Percentiles rank a stretch among this genome's conserved stretches.
Evolutionary conservation across 306 rosid species (phyloP).

Genomic region (Alnus rubra): DNA sequence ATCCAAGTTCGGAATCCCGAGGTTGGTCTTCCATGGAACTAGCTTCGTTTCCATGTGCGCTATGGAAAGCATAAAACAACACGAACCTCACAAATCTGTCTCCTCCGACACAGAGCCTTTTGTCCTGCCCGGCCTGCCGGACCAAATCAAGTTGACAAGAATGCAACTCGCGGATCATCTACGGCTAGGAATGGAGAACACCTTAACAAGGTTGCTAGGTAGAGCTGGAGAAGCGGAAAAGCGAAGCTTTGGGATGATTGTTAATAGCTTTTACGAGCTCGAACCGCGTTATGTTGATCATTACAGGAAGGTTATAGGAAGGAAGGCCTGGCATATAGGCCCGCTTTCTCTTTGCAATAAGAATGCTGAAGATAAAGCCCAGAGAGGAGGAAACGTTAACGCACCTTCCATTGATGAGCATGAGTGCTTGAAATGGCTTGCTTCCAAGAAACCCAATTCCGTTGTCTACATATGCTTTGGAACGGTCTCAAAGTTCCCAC

Average conservation of each 20-base stretch:
- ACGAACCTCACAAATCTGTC: conserved; percentile 25
- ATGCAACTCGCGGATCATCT: conserved; percentile 15
- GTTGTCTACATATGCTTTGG: conserved; percentile 45
- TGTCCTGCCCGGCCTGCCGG: conserved; percentile 31
- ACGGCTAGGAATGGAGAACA: conserved; percentile 14
- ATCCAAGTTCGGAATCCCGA: conserved; percentile 24
- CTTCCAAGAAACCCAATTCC: conserved; percentile 32
- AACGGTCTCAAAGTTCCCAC: conserved; percentile 5
- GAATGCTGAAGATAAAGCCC: conserved; percentile 6
- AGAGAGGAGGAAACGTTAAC: conserved; percentile 33
- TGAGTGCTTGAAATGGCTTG: conserved; percentile 37
- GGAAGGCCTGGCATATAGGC: conserved; percentile 43
- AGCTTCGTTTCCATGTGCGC: conserved; percentile 26
- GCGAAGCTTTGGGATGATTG: conserved; percentile 37
- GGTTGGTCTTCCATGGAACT: conserved; percentile 30
- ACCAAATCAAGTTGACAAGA: conserved; percentile 29
- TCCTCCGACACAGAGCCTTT: conserved; percentile 34
- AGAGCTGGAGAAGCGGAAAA: conserved; percentile 15
- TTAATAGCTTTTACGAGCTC: conserved; percentile 48
- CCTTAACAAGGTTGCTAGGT: conserved; percentile 10
- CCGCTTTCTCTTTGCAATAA: conserved; percentile 39
- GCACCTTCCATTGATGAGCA: conserved; percentile 28
- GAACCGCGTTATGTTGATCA: conserved; percentile 39
- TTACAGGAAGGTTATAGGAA: conserved; percentile 28
- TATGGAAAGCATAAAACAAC: not conserved